Evolutionary conservation across 2,329 filamentous ascomycete species (phyloP).

Genomic region (Tolypocladium capitatum): DNA sequence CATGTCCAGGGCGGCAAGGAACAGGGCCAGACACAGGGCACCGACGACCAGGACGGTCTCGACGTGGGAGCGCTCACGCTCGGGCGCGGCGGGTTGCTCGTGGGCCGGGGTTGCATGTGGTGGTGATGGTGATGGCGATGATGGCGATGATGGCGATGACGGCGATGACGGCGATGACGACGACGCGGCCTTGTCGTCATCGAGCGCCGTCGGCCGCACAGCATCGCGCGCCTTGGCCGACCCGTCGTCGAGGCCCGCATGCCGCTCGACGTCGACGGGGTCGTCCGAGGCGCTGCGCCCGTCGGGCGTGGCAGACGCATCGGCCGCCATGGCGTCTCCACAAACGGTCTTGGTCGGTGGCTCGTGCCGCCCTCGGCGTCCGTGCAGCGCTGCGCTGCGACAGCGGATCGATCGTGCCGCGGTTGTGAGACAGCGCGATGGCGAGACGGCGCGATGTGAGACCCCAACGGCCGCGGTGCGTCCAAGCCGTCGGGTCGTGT

Average conservation of each 20-base stretch:
- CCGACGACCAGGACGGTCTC: slow-evolving; percentile 26
- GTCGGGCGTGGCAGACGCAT: slow-evolving; percentile 4
- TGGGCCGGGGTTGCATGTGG: neutral
- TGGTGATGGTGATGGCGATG: neutral
- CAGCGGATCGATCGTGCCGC: neutral
- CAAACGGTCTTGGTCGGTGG: neutral
- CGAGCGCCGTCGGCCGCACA: neutral
- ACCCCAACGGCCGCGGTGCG: neutral
- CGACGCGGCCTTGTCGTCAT: neutral
- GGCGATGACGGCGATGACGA: neutral
- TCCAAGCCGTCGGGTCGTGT: neutral
- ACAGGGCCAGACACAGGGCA: slow-evolving; percentile 30
- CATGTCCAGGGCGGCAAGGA: slow-evolving; percentile 41
- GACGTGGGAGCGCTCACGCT: slow-evolving; percentile 22
- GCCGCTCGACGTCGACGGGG: slow-evolving; percentile 14
- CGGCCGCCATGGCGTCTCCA: neutral
- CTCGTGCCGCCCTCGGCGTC: neutral
- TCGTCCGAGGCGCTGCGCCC: slow-evolving; percentile 14
- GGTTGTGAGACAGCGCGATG: no score
- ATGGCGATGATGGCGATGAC: neutral
- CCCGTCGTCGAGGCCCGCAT: slow-evolving; percentile 3
- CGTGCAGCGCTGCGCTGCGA: neutral
- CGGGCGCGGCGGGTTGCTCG: slow-evolving; percentile 9
- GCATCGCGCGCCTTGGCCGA: slow-evolving; percentile 1
- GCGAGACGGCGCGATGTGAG: neutral